Percentiles rank a stretch among this genome's conserved stretches.
phyloP scores from a whole-genome alignment of 306 rosid species.

The Fagus sylvatica region DNA sequence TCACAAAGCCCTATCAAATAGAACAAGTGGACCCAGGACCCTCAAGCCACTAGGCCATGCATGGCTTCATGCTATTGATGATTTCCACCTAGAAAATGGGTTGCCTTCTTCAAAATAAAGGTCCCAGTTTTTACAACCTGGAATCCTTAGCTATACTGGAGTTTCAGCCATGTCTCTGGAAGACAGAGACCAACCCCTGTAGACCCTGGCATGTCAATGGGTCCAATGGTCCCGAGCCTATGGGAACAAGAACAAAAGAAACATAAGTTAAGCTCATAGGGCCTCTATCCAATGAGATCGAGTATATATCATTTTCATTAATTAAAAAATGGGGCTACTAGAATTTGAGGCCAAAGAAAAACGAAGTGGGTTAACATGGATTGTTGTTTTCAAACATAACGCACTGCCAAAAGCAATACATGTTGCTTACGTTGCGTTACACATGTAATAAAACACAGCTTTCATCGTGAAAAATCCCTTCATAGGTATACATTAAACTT shows the following conservation, averaged over 20 bases:
- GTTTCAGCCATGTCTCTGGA: constrained; percentile 35
- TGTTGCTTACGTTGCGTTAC: too few relatives aligned
- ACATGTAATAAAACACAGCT: too few relatives aligned
- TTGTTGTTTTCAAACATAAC: not conserved
- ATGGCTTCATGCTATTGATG: constrained; percentile 17
- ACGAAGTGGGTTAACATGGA: not conserved
- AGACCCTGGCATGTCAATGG: constrained; percentile 26
- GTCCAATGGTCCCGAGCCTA: constrained; percentile 45
- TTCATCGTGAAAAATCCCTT: too few relatives aligned
- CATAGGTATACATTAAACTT: too few relatives aligned
- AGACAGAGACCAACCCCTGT: constrained; percentile 34
- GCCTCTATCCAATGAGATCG: not conserved
- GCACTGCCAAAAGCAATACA: too few relatives aligned
- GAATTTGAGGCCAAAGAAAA: too few relatives aligned
- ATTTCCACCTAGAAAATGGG: constrained; percentile 35
- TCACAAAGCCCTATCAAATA: constrained; percentile 12
- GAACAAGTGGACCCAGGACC: constrained; percentile 28
- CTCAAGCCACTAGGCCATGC: constrained; percentile 2
- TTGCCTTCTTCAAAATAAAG: constrained; percentile 24
- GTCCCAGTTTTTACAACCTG: constrained; percentile 49
- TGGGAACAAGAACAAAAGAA: constrained; percentile 8
- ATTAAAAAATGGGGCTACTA: not conserved
- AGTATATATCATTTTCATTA: not conserved
- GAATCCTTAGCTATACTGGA: constrained; percentile 56
- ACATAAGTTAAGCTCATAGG: not conserved